Conservation (phyloP, 345 rosid species). For the Acer saccharum region DNA sequence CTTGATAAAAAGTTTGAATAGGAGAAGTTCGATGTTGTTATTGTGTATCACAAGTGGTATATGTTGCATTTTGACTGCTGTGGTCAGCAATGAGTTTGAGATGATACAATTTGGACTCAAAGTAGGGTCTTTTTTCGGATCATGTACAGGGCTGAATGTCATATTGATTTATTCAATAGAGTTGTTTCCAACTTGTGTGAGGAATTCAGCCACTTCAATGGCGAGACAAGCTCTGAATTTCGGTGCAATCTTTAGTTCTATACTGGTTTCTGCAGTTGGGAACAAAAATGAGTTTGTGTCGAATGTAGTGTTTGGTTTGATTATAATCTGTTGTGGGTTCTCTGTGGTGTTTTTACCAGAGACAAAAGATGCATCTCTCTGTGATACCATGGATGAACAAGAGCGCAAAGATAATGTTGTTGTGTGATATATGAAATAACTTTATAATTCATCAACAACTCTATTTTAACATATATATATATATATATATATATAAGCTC, state of each 20-base stretch:
- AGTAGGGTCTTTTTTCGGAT: conserved; percentile 52
- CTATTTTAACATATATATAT: too few relatives aligned
- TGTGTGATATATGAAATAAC: neutral
- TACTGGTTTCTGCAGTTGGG: conserved; percentile 18
- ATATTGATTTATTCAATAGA: conserved; percentile 45
- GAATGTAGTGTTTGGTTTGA: conserved; percentile 23
- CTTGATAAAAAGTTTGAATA: conserved; percentile 30
- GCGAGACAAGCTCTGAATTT: conserved; percentile 39
- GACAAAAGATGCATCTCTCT: conserved; percentile 15
- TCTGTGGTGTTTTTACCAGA: conserved; percentile 22
- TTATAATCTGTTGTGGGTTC: conserved; percentile 23
- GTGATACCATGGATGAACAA: conserved; percentile 35
- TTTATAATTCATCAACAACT: too few relatives aligned
- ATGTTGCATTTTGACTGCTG: conserved; percentile 33
- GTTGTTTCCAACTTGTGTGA: conserved; percentile 54
- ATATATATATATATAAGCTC: too few relatives aligned
- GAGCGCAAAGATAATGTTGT: conserved; percentile 14
- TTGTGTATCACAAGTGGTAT: conserved; percentile 38
- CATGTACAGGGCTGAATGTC: conserved; percentile 40
- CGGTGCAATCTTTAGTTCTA: conserved; percentile 25
- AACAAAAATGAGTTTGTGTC: neutral
- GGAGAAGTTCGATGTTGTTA: conserved; percentile 39
- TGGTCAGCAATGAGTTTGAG: conserved; percentile 10
- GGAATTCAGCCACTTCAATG: conserved; percentile 49
- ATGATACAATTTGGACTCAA: conserved; percentile 39